phyloP scores from a whole-genome alignment of 345 rosid species.

The Diplotaxis tenuifolia region DNA sequence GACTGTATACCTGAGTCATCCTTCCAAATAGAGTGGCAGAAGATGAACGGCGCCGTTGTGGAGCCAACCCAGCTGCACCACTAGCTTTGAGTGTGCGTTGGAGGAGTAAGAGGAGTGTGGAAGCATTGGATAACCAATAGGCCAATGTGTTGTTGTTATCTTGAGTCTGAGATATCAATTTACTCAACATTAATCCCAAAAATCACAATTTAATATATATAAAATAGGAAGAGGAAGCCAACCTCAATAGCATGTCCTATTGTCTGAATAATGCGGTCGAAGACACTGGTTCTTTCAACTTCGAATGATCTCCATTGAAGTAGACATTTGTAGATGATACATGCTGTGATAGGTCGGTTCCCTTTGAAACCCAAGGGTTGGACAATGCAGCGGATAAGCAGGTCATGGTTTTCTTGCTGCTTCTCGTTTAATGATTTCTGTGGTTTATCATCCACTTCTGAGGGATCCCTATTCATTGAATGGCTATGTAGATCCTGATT shows the following conservation, averaged over 20 bases:
- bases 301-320: constrained; percentile 97
- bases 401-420: constrained; percentile 92
- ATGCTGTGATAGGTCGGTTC: constrained; percentile 80
- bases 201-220: neutral
- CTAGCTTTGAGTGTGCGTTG: constrained; percentile 91
- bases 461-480: constrained; percentile 57
- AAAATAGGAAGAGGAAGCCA: neutral
- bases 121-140: constrained; percentile 92
- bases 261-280: constrained; percentile 84
- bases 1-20: constrained; percentile 84
- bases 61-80: constrained; percentile 93
- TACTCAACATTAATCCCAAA: neutral
- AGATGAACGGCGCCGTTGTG: constrained; percentile 88
- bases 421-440: constrained; percentile 85
- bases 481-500: constrained; percentile 66
- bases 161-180: constrained; percentile 46
- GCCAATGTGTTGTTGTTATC: constrained; percentile 75
- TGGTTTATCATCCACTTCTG: constrained; percentile 75
- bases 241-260: constrained; percentile 91
- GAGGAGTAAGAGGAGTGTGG: constrained; percentile 78
- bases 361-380: constrained; percentile 80
- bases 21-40: constrained; percentile 91
- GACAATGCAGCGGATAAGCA: constrained; percentile 83
- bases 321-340: constrained; percentile 86
- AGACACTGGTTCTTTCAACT: constrained; percentile 88